Evolutionary conservation across 2,329 filamentous ascomycete genomes (phyloP).

Genomic region (Alternaria gansuensis): DNA sequence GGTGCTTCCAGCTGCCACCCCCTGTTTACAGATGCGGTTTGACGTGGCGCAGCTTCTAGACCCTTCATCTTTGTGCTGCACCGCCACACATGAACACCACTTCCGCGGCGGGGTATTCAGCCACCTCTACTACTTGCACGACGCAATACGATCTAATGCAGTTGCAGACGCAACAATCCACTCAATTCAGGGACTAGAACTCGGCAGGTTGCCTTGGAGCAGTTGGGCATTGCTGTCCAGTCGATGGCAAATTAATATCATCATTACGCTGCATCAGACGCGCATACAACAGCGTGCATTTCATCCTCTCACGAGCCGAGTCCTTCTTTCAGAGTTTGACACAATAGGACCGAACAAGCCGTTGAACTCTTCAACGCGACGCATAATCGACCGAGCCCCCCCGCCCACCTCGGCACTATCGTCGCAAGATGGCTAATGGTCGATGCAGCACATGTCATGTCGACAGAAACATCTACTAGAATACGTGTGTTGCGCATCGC

Average conservation of each 20-base stretch:
- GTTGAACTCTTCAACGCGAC: constrained; percentile 3
- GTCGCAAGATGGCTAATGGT: background rate
- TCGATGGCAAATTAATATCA: background rate
- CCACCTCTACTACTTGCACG: background rate
- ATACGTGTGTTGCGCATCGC: background rate
- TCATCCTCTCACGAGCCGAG: background rate
- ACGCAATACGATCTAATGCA: background rate
- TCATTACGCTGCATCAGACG: background rate
- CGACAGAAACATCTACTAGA: background rate
- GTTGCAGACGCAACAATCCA: background rate
- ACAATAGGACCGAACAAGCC: constrained; percentile 9
- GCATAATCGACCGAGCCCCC: background rate
- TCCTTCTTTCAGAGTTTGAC: constrained; percentile 3
- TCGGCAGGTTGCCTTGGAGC: background rate
- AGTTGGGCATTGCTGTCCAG: background rate
- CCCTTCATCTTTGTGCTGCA: constrained; percentile 1
- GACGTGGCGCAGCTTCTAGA: constrained; percentile 19
- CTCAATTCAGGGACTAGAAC: background rate
- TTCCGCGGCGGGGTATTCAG: constrained; percentile 6
- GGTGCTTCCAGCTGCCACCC: constrained; percentile 30
- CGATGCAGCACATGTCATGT: background rate
- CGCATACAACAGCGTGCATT: background rate
- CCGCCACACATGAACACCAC: constrained; percentile 11
- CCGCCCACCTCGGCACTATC: background rate
- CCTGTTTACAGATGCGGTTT: constrained; percentile 24